phyloP scores from a whole-genome alignment of 805 yeast genomes.

The Suhomyces prunicola region DNA sequence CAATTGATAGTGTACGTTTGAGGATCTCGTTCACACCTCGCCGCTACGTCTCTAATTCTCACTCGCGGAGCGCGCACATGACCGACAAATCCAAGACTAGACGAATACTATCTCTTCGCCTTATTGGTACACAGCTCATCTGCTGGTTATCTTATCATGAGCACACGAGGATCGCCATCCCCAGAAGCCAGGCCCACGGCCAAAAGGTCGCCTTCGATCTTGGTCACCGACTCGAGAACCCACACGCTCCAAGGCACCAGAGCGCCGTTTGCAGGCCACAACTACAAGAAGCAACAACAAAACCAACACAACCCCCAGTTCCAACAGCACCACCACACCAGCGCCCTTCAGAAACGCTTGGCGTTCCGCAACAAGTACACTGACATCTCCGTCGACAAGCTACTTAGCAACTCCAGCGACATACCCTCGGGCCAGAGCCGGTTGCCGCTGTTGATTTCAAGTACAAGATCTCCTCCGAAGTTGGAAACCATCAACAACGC shows the following conservation, averaged over 20 bases:
- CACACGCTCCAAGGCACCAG: slow-evolving; percentile 47
- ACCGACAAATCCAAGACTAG: too few relatives aligned
- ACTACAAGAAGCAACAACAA: slow-evolving; percentile 36
- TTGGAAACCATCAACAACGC: neutral
- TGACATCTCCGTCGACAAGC: slow-evolving; percentile 75
- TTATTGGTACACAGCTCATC: too few relatives aligned
- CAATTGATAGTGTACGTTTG: too few relatives aligned
- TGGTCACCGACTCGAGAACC: slow-evolving; percentile 85
- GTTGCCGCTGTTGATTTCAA: slow-evolving; percentile 28
- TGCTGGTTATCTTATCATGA: slow-evolving; percentile 4
- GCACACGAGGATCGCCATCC: neutral
- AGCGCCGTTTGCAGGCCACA: slow-evolving; percentile 80
- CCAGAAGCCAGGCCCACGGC: slow-evolving; percentile 52
- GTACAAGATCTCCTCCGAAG: slow-evolving; percentile 11
- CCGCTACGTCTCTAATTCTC: too few relatives aligned
- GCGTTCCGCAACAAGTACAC: slow-evolving; percentile 52
- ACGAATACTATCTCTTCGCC: too few relatives aligned
- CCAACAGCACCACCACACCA: slow-evolving; percentile 18
- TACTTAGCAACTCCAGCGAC: slow-evolving; percentile 75
- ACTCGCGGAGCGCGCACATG: too few relatives aligned
- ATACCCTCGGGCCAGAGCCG: slow-evolving; percentile 78
- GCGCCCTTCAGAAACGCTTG: slow-evolving; percentile 26
- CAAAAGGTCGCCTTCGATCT: slow-evolving; percentile 86
- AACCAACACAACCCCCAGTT: slow-evolving; percentile 15
- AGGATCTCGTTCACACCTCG: too few relatives aligned